Evolutionary conservation across 2,329 filamentous ascomycete species (phyloP).

Genomic region (Fusarium sp.): DNA sequence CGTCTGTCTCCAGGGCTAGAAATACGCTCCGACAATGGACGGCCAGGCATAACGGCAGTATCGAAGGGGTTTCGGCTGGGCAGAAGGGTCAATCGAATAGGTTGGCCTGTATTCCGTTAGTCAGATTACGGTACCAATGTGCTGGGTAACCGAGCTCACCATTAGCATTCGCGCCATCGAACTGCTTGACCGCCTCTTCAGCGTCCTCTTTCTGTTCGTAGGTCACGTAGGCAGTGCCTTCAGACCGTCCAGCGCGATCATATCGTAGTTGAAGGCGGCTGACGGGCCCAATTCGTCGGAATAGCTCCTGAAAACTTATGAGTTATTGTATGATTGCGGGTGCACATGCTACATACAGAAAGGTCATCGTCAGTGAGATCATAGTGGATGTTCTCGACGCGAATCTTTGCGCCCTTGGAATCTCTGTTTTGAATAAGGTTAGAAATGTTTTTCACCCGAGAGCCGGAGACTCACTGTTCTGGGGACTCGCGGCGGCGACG

Average conservation of each 20-base stretch:
- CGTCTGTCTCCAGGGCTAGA: constrained; percentile 67
- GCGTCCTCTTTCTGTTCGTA: constrained; percentile 80
- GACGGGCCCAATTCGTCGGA: constrained; percentile 80
- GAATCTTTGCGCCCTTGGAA: constrained; percentile 73
- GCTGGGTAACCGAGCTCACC: constrained; percentile 55
- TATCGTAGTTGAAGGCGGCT: constrained; percentile 77
- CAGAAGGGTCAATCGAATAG: constrained; percentile 78
- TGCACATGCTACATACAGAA: constrained; percentile 63
- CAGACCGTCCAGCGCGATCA: constrained; percentile 88
- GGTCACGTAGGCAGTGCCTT: constrained; percentile 85
- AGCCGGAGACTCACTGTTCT: constrained; percentile 48
- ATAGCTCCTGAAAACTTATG: constrained; percentile 73
- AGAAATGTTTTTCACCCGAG: constrained; percentile 19
- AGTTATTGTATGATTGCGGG: constrained; percentile 33
- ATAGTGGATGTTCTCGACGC: constrained; percentile 92
- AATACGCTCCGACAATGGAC: constrained; percentile 70
- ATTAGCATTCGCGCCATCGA: constrained; percentile 90
- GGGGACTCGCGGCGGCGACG: constrained; percentile 58
- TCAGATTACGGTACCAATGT: neutral
- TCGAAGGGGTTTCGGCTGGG: constrained; percentile 69
- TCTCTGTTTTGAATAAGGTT: constrained; percentile 54
- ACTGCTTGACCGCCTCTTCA: constrained; percentile 78
- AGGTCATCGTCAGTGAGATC: constrained; percentile 88
- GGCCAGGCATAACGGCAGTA: constrained; percentile 64
- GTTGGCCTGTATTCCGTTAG: constrained; percentile 68